Conservation (phyloP, 1,139 yeast species). For the Candida sojae region DNA sequence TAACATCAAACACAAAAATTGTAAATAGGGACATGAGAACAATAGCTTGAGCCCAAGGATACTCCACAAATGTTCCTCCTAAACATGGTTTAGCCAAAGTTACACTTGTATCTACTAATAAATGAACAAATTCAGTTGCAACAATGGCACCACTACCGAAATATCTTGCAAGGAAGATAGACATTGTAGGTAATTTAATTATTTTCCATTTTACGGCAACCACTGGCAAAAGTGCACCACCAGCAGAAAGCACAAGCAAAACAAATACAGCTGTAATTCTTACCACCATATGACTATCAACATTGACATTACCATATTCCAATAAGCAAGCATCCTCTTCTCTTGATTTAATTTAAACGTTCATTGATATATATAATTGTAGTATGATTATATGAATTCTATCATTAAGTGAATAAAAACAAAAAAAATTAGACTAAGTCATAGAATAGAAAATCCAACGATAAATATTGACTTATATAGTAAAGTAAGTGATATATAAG, state of each 20-base stretch:
- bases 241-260: slow-evolving; percentile 27
- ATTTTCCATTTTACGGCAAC: slow-evolving; percentile 22
- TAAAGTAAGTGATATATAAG: too few species aligned
- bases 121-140: slow-evolving; percentile 37
- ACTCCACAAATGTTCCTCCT: slow-evolving; percentile 28
- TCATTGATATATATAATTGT: not conserved
- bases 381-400: too few species aligned
- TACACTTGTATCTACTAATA: slow-evolving; percentile 29
- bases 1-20: slow-evolving; percentile 32
- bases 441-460: not conserved
- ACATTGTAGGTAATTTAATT: slow-evolving; percentile 25
- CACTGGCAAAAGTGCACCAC: slow-evolving; percentile 35
- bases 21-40: slow-evolving; percentile 32
- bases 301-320: not conserved
- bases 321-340: not conserved
- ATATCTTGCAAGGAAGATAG: slow-evolving; percentile 28
- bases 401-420: too few species aligned
- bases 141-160: slow-evolving; percentile 39
- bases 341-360: not conserved
- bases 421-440: too few species aligned
- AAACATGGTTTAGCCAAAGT: slow-evolving; percentile 29
- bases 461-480: too few species aligned
- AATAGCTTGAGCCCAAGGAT: slow-evolving; percentile 38
- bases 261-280: slow-evolving; percentile 31
- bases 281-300: not conserved